phyloP scores from a whole-genome alignment of 805 yeast genomes.

The Sugiyamaella chiloensis region DNA sequence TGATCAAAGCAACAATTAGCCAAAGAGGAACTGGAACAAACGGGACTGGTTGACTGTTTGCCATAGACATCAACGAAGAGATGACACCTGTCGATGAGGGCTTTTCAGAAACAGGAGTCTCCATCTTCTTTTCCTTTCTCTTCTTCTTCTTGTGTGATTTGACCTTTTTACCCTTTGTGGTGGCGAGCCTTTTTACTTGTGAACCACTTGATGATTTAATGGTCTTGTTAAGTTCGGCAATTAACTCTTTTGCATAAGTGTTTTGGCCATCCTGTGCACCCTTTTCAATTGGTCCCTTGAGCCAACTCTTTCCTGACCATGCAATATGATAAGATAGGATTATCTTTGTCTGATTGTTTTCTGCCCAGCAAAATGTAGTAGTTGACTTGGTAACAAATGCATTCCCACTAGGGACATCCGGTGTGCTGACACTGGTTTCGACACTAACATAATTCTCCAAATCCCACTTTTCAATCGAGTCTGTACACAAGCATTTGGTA shows the following conservation, averaged over 20 bases:
- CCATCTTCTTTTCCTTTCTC: conserved; percentile 16
- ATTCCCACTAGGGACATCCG: conserved; percentile 92
- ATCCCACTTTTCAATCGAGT: conserved; percentile 56
- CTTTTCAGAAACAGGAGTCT: conserved; percentile 8
- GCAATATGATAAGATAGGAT: conserved; percentile 69
- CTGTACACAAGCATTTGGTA: conserved; percentile 71
- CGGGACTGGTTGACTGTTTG: conserved; percentile 10
- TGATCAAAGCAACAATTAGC: conserved; percentile 6
- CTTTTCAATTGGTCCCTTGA: conserved; percentile 82
- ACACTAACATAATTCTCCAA: conserved; percentile 55
- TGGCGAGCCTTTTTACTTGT: conserved; percentile 5
- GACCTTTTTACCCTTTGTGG: conserved; percentile 15
- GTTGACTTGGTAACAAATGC: conserved; percentile 74
- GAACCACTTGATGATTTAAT: background rate
- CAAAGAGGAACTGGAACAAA: conserved; percentile 15
- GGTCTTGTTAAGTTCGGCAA: conserved; percentile 24
- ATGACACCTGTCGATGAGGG: conserved; percentile 5
- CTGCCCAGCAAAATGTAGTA: conserved; percentile 73
- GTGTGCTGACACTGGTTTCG: conserved; percentile 66
- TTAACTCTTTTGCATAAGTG: conserved; percentile 52
- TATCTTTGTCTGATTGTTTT: conserved; percentile 55
- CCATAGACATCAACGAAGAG: background rate
- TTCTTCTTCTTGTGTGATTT: conserved; percentile 16
- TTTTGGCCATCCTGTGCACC: conserved; percentile 80
- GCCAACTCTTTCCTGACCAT: conserved; percentile 93